Conservation (phyloP, 441 rosid genomes). For the Metrosideros polymorpha region DNA sequence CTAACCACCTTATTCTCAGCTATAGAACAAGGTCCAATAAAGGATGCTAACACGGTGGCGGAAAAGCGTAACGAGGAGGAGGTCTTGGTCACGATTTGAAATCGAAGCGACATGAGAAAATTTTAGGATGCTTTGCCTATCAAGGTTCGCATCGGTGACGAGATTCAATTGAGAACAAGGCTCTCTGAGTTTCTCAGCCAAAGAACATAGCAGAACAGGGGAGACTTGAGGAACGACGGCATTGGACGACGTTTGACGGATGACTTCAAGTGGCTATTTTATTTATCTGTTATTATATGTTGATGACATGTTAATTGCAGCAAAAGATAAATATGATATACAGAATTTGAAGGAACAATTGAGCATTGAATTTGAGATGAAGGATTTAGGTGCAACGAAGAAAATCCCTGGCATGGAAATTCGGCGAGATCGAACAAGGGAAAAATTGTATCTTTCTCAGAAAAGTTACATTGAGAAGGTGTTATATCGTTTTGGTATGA, state of each 20-base stretch:
- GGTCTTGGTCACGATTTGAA: accelerated
- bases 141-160: not conserved
- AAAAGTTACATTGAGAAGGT: no score
- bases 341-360: no score
- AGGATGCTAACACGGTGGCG: not conserved
- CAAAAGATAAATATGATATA: no score
- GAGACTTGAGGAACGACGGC: not conserved
- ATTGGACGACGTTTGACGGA: not conserved
- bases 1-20: not conserved
- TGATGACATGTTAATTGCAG: no score
- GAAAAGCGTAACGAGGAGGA: not conserved
- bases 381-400: no score
- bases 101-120: not conserved
- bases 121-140: not conserved
- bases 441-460: no score
- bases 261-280: no score
- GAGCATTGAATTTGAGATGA: no score
- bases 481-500: no score
- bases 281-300: no score
- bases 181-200: not conserved
- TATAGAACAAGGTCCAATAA: not conserved
- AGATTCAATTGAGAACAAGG: not conserved
- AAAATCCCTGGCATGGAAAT: no score
- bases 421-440: no score
- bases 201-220: not conserved